Percentiles rank a stretch among this genome's conserved stretches.
Evolutionary conservation across 371 early-diverging fungal species (phyloP).

Genomic region (Mucor mucedo): DNA sequence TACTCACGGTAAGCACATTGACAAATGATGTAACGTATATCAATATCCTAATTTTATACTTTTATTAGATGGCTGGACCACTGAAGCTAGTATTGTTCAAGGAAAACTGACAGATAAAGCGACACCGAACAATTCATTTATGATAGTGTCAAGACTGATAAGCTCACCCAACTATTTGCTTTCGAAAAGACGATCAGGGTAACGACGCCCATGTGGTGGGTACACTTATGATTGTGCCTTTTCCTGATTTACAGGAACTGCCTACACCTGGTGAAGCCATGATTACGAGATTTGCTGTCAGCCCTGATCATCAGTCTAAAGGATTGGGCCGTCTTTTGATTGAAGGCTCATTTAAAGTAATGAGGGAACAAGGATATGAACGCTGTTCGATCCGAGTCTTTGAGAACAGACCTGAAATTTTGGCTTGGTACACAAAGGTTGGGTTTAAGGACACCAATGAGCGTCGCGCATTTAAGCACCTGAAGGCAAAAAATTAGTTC

Average conservation of each 20-base stretch:
- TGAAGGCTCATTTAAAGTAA: constrained; percentile 40
- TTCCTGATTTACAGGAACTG: constrained; percentile 10
- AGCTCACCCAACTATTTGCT: constrained; percentile 18
- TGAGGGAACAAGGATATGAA: constrained; percentile 37
- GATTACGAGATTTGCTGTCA: constrained; percentile 55
- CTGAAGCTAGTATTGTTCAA: constrained; percentile 37
- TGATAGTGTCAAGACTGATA: constrained; percentile 26
- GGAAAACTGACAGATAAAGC: constrained; percentile 36
- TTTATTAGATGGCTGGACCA: constrained; percentile 49
- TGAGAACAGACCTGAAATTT: constrained; percentile 51
- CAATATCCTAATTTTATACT: neutral
- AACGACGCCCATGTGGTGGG: constrained; percentile 35
- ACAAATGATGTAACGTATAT: no score
- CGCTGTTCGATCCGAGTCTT: constrained; percentile 52
- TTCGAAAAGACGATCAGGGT: constrained; percentile 14
- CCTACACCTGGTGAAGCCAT: constrained; percentile 34
- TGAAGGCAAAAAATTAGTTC: constrained; percentile 1
- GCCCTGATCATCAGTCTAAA: constrained; percentile 52
- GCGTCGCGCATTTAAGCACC: constrained; percentile 25
- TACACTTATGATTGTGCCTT: constrained; percentile 40
- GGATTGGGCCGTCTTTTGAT: constrained; percentile 60
- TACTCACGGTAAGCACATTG: neutral
- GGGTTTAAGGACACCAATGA: constrained; percentile 59
- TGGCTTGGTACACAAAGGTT: constrained; percentile 55
- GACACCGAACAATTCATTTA: constrained; percentile 30